These are phyloP conservation scores for Sarcomyxa edulis DNA, from an alignment of 768 basidiomycete genomes.

Conservation along the genomic window DNA sequence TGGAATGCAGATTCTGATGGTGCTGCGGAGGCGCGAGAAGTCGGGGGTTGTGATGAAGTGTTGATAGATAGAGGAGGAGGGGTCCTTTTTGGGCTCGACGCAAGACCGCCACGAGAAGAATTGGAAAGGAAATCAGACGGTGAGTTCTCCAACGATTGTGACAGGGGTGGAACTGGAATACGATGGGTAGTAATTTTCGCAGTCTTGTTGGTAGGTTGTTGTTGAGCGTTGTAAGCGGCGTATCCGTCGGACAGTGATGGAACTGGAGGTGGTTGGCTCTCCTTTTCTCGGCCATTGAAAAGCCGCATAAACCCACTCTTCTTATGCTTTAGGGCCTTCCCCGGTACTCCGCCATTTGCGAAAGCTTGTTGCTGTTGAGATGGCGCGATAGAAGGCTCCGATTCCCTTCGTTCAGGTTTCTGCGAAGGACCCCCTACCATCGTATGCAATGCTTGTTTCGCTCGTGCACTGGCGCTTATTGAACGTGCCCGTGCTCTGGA, in stretches of 20 bases:
- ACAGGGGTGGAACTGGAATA: slow-evolving; percentile 37
- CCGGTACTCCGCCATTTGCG: slow-evolving; percentile 15
- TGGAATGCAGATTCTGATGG: slow-evolving; percentile 17
- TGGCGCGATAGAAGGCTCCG: slow-evolving; percentile 24
- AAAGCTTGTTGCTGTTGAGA: slow-evolving; percentile 6
- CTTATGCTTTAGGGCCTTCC: slow-evolving; percentile 62
- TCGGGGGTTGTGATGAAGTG: slow-evolving; percentile 20
- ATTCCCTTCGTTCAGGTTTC: slow-evolving; percentile 37
- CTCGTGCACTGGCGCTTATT: slow-evolving; percentile 53
- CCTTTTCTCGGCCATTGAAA: slow-evolving; percentile 54
- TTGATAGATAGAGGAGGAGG: slow-evolving; percentile 40
- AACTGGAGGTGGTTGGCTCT: slow-evolving; percentile 48
- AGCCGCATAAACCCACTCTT: slow-evolving; percentile 80
- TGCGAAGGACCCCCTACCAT: slow-evolving; percentile 30
- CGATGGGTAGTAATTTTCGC: slow-evolving; percentile 28
- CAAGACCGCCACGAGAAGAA: background rate
- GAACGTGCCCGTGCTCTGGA: slow-evolving; percentile 49
- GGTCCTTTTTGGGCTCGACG: slow-evolving; percentile 25
- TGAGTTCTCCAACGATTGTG: slow-evolving; percentile 26
- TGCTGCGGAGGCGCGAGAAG: slow-evolving; percentile 14
- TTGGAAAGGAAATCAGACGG: background rate
- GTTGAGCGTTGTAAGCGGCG: slow-evolving; percentile 22
- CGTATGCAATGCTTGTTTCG: slow-evolving; percentile 40
- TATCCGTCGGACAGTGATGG: slow-evolving; percentile 40
- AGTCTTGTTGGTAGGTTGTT: slow-evolving; percentile 12